These are phyloP conservation scores for Vinca minor DNA, from an alignment of 257 asterid species.

Conservation along the genomic window DNA sequence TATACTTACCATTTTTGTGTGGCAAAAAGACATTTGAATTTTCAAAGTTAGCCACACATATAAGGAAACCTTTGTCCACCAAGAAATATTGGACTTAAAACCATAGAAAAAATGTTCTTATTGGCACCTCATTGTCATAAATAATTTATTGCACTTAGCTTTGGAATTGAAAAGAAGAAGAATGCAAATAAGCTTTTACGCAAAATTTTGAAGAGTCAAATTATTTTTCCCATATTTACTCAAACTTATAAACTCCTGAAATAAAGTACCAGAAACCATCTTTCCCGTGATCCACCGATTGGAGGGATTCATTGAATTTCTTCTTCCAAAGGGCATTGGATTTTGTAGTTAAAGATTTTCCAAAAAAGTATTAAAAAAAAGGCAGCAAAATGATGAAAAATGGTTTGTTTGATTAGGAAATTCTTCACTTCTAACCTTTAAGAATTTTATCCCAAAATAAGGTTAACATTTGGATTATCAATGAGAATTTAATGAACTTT, in stretches of 20 bases:
- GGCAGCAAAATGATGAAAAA: no score
- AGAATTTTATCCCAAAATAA: no score
- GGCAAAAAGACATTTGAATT: not conserved
- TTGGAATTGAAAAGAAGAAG: slow-evolving; percentile 14
- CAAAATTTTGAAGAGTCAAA: slow-evolving; percentile 10
- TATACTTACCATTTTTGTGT: not conserved
- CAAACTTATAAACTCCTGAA: not conserved
- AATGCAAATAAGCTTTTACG: slow-evolving; percentile 2
- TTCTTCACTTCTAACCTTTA: not conserved
- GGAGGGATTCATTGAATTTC: not conserved
- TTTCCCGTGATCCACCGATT: not conserved
- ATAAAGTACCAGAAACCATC: not conserved
- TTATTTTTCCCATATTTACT: slow-evolving; percentile 9
- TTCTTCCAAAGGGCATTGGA: not conserved
- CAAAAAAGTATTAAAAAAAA: not conserved
- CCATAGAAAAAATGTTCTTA: not conserved
- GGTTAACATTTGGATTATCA: no score
- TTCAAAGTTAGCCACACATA: not conserved
- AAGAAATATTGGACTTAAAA: slow-evolving; percentile 12
- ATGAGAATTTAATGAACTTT: no score
- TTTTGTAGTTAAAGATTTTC: not conserved
- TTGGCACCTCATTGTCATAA: not conserved
- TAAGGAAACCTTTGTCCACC: not conserved
- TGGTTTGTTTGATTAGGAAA: slow-evolving; percentile 1
- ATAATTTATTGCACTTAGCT: not conserved